These are phyloP conservation scores for Suillus americanus DNA, from an alignment of 768 basidiomycete species.

Conservation along the genomic window DNA sequence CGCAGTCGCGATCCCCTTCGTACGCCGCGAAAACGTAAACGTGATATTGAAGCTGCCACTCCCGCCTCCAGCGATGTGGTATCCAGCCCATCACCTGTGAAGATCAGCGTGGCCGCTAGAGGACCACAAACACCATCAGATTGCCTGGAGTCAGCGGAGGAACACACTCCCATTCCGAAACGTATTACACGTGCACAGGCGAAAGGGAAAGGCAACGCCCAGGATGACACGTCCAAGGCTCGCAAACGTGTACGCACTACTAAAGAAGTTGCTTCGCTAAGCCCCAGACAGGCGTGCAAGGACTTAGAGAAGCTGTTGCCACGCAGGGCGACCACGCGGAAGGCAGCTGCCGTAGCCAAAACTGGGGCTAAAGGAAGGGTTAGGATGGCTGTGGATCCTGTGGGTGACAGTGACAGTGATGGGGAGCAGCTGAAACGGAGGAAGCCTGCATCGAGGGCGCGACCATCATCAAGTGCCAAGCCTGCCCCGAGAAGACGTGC, in stretches of 20 bases:
- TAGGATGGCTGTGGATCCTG: constrained; percentile 12
- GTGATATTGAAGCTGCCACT: constrained; percentile 10
- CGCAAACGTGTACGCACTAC: constrained; percentile 13
- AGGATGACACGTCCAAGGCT: background rate
- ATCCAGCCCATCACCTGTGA: constrained; percentile 33
- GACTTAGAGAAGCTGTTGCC: constrained; percentile 16
- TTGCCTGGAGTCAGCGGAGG: constrained; percentile 13
- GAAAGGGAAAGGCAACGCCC: background rate
- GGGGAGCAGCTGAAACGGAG: constrained; percentile 13
- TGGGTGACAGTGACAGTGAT: constrained; percentile 18
- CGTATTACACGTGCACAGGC: constrained; percentile 13
- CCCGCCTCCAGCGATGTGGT: constrained; percentile 9
- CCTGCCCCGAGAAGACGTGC: constrained; percentile 8
- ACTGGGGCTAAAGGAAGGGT: constrained; percentile 7
- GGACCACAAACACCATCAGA: constrained; percentile 8
- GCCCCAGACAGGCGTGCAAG: constrained; percentile 3
- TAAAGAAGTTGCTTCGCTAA: background rate
- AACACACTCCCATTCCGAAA: constrained; percentile 5
- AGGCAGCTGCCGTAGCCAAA: constrained; percentile 21
- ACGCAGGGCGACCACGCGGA: constrained; percentile 26
- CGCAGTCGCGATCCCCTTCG: constrained; percentile 25
- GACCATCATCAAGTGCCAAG: constrained; percentile 13
- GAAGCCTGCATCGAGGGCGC: constrained; percentile 18
- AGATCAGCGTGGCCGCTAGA: constrained; percentile 12
- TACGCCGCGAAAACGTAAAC: constrained; percentile 31